These are phyloP conservation scores for Aspergillus aculeatus DNA, from an alignment of 2,329 filamentous ascomycete genomes.

Conservation along the genomic window DNA sequence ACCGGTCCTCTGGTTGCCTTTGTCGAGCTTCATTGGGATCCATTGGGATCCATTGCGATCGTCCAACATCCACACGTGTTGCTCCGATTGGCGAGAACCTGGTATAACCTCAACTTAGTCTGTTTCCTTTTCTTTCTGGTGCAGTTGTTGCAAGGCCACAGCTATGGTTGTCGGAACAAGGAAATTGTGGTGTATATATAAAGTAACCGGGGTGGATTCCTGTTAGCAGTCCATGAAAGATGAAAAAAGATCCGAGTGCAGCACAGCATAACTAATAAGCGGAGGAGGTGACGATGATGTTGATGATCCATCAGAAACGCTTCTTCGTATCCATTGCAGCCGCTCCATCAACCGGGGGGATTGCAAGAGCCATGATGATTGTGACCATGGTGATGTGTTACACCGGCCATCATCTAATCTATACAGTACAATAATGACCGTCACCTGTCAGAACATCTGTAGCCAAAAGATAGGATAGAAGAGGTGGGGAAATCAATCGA, in stretches of 20 bases:
- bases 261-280: constrained; percentile 5
- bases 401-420: background rate
- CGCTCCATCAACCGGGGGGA: background rate
- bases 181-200: background rate
- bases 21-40: background rate
- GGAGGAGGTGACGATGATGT: background rate
- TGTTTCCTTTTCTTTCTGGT: background rate
- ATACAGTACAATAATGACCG: background rate
- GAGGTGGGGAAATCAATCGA: too few relatives aligned
- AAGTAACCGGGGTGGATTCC: background rate
- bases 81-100: background rate
- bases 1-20: background rate
- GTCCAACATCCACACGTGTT: background rate
- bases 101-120: background rate
- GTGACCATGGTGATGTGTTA: background rate
- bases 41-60: background rate
- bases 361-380: background rate
- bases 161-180: background rate
- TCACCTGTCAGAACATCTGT: background rate
- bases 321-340: background rate
- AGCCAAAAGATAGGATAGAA: too few relatives aligned
- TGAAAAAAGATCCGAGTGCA: background rate
- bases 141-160: background rate
- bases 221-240: background rate
- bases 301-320: background rate